These are phyloP conservation scores for Vanderwaltozyma tropicalis DNA, from an alignment of 805 yeast genomes.

Conservation along the genomic window DNA sequence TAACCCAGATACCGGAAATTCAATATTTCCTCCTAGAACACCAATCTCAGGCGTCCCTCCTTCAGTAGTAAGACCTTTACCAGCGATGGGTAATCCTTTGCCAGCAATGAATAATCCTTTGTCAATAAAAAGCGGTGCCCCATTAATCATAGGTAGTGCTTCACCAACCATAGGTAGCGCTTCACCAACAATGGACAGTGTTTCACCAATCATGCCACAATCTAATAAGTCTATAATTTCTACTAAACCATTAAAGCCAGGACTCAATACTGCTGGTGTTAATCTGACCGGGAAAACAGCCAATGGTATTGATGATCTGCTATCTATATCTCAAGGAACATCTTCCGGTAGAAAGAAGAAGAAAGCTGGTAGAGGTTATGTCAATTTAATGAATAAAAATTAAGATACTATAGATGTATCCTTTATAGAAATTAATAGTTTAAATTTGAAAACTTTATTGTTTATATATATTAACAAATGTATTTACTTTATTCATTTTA, in stretches of 20 bases:
- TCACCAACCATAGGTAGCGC: not conserved
- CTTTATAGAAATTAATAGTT: not conserved
- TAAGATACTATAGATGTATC: slow-evolving; percentile 1
- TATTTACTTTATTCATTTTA: not conserved
- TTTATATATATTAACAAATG: not conserved
- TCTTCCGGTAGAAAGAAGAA: slow-evolving; percentile 31
- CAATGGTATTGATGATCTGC: slow-evolving; percentile 39
- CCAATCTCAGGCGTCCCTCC: not conserved
- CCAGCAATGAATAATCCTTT: too few relatives aligned
- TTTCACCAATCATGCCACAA: not conserved
- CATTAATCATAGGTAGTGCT: too few relatives aligned
- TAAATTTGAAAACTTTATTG: not conserved
- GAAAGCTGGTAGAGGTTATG: slow-evolving; percentile 48
- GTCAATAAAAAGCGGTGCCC: too few relatives aligned
- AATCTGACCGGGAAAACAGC: slow-evolving; percentile 27
- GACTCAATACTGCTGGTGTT: slow-evolving; percentile 12
- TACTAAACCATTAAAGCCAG: slow-evolving; percentile 8
- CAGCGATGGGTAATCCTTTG: not conserved
- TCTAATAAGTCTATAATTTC: slow-evolving; percentile 1
- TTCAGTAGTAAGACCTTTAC: not conserved
- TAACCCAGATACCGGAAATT: slow-evolving; percentile 18
- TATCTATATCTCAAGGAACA: slow-evolving; percentile 29
- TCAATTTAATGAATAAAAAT: slow-evolving; percentile 46
- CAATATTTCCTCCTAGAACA: slow-evolving; percentile 17
- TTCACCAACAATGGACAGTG: not conserved